A percentile compares a stretch with the other conserved stretches of the same genome.
These are phyloP conservation scores for Annulohypoxylon bovei DNA, from an alignment of 495 filamentous ascomycete genomes.

Conservation along the genomic window DNA sequence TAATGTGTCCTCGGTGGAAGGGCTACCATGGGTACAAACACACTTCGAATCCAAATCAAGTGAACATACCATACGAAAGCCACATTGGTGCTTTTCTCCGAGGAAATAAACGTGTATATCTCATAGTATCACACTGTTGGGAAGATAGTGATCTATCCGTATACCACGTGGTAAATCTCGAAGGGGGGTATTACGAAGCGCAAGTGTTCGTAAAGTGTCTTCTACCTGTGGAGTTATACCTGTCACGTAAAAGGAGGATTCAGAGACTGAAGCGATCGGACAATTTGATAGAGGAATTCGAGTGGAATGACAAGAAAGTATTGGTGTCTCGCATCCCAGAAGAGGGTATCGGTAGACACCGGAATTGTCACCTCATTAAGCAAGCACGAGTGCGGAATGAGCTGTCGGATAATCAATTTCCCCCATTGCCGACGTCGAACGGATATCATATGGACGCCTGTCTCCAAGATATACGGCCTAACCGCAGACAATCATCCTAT, in stretches of 20 bases:
- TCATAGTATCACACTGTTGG: neutral
- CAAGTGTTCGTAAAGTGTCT: neutral
- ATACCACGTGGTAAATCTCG: neutral
- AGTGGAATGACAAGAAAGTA: neutral
- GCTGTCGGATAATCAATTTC: neutral
- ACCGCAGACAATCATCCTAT: neutral
- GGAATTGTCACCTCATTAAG: neutral
- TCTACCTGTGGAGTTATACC: neutral
- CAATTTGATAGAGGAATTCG: neutral
- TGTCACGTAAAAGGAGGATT: neutral
- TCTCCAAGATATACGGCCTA: neutral
- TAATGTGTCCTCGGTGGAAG: neutral
- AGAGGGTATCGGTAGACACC: neutral
- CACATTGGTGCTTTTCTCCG: neutral
- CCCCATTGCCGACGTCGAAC: neutral
- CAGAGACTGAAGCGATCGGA: neutral
- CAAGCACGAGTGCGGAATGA: neutral
- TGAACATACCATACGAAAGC: neutral
- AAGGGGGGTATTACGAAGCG: neutral
- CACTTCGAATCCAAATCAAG: neutral
- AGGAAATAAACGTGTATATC: neutral
- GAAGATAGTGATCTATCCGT: neutral
- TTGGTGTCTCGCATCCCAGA: slow-evolving; percentile 1
- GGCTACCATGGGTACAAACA: neutral
- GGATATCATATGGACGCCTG: neutral